Evolutionary conservation across 495 filamentous ascomycete genomes (phyloP).

Genomic region (Penicillium alfredii): DNA sequence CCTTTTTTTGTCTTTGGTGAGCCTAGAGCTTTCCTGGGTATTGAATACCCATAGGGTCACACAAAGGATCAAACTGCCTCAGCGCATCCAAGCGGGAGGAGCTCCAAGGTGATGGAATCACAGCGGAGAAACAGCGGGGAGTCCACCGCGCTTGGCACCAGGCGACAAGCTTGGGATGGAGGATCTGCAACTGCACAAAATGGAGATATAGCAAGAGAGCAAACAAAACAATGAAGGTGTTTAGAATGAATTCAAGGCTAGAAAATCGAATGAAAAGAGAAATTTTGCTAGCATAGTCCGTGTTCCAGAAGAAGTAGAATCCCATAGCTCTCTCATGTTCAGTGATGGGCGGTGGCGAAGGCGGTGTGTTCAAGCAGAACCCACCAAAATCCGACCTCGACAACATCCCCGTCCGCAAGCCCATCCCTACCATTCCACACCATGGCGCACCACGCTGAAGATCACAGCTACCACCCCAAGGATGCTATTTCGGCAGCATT

Average conservation of each 20-base stretch:
- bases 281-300: too few relatives aligned
- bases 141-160: conserved; percentile 21
- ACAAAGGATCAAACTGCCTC: too few relatives aligned
- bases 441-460: conserved; percentile 46
- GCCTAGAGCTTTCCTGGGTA: too few relatives aligned
- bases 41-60: conserved; percentile 8
- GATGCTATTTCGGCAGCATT: conserved; percentile 68
- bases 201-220: too few relatives aligned
- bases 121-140: conserved; percentile 26
- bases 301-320: too few relatives aligned
- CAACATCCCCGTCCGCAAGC: conserved; percentile 21
- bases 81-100: conserved; percentile 1
- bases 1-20: too few relatives aligned
- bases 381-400: conserved; percentile 28
- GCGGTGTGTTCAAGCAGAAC: conserved; percentile 33
- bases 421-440: conserved; percentile 28
- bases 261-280: not conserved
- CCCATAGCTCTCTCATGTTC: too few relatives aligned
- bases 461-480: conserved; percentile 62
- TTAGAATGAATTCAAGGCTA: too few relatives aligned
- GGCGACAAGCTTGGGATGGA: conserved; percentile 17
- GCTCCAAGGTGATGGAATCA: conserved; percentile 8
- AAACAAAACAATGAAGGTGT: too few relatives aligned
- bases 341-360: conserved; percentile 3
- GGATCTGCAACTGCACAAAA: not conserved